Evolutionary conservation across 2,329 filamentous ascomycete species (phyloP), one percentile per base, ranked within the genome.

Genomic region (Fusarium austroafricanum): DNA sequence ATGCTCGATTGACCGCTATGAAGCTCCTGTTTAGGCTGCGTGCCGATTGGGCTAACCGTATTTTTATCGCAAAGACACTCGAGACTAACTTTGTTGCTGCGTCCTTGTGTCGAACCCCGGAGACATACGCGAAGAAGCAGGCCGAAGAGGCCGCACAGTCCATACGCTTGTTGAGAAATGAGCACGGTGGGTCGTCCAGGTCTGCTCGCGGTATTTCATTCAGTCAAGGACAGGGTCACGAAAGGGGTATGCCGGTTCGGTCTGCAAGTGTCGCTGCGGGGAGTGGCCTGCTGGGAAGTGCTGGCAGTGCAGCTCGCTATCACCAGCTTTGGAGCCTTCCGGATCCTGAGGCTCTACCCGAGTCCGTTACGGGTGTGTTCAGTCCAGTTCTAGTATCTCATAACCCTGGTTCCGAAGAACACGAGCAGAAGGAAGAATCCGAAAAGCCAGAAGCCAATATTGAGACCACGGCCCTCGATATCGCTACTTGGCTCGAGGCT

Each of bases 11-110:
- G 26, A 90, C 89, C 14, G 89, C 90, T 4, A 87, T 94, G 83
- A 93, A 92, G 73, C 80, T 95, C 42, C 82, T 97, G 3, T 95
- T 96, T 75, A 89, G 94, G 42, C 81, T 97, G 29, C 88, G 94
- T 60, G 93, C 93, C 21, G 93, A 97, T 78, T 93, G 91, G 76
- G 88, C 91, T 11, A 88, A 94, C 68, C 87, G 90, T 43, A 86
- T 97, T 6, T 93, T 91, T 59, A 82, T 97, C 53, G 89, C 89
- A 10, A 80, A 87, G 33, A 86, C 88, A 29, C 88, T 90, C 3
- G 93, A 97, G 75, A 91, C 89, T 28, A 88, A 90, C 67, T 88
- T 88, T 53, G 82, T 97, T 23, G 92, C 94, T 28, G 85, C 88
- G 17, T 85, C 90, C 9, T 81, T 97, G 11, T 90, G 89, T 70